Conservation (phyloP, 1,284 basidiomycete species). For the Moesziomyces globuligerus region DNA sequence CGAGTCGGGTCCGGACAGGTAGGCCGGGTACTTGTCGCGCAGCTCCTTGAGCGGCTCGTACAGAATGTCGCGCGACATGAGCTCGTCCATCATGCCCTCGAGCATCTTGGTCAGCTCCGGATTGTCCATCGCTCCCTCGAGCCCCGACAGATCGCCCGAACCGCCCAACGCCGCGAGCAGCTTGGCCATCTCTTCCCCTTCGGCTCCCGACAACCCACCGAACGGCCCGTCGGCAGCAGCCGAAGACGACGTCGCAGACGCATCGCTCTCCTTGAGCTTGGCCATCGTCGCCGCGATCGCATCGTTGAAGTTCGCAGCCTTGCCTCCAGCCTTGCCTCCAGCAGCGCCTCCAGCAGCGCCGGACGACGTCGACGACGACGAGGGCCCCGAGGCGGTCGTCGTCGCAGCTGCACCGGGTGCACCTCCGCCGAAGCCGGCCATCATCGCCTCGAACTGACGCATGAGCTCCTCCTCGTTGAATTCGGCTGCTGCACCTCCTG, state of each 20-base stretch:
- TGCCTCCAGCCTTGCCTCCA: constrained; percentile 57
- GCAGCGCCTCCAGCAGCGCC: constrained; percentile 4
- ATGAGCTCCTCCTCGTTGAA: constrained; percentile 64
- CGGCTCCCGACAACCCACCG: constrained; percentile 68
- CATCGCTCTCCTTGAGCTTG: constrained; percentile 79
- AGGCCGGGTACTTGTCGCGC: constrained; percentile 85
- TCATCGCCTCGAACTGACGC: constrained; percentile 65
- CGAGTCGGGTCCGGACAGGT: constrained; percentile 72
- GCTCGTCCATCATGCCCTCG: constrained; percentile 89
- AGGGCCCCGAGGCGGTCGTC: not conserved
- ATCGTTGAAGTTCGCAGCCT: constrained; percentile 76
- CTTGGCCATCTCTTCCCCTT: constrained; percentile 63
- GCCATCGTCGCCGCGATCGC: constrained; percentile 82
- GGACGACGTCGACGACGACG: constrained; percentile 4
- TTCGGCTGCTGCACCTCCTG: constrained; percentile 12
- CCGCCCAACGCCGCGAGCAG: constrained; percentile 68
- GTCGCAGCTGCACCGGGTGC: constrained; percentile 8
- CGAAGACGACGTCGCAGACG: constrained; percentile 61
- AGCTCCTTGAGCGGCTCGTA: constrained; percentile 93
- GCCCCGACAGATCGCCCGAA: constrained; percentile 56
- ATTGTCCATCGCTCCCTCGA: constrained; percentile 54
- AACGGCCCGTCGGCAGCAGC: constrained; percentile 66
- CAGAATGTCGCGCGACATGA: constrained; percentile 92
- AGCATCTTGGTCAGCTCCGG: constrained; percentile 76
- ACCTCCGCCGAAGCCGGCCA: constrained; percentile 54